Percentiles rank a stretch among this genome's conserved stretches.
These are phyloP conservation scores for Nothomitra cinnamomea DNA, from an alignment of 2,329 filamentous ascomycete genomes.

Conservation along the genomic window DNA sequence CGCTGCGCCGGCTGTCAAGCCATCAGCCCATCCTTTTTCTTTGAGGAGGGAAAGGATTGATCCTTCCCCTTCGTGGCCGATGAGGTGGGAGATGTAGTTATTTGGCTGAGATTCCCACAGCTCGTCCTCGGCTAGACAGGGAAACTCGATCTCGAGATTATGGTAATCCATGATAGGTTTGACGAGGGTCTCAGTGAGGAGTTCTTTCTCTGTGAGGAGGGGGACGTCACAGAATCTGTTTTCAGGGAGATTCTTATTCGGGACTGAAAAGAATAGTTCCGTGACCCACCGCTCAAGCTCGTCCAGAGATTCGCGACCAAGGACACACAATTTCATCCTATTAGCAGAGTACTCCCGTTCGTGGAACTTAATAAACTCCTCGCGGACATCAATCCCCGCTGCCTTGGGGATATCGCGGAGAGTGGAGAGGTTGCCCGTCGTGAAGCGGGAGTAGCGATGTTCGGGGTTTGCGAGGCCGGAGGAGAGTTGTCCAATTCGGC, in stretches of 20 bases:
- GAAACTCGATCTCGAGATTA: slow-evolving; percentile 64
- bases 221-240: slow-evolving; percentile 48
- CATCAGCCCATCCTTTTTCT: slow-evolving; percentile 75
- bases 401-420: slow-evolving; percentile 68
- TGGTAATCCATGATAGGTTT: slow-evolving; percentile 84
- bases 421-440: slow-evolving; percentile 74
- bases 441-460: slow-evolving; percentile 82
- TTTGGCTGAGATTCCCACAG: slow-evolving; percentile 68
- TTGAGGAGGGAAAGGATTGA: slow-evolving; percentile 86
- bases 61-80: slow-evolving; percentile 83
- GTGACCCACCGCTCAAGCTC: slow-evolving; percentile 72
- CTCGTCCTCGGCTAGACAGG: slow-evolving; percentile 71
- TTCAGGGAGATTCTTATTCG: slow-evolving; percentile 61
- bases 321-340: slow-evolving; percentile 76
- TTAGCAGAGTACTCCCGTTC: slow-evolving; percentile 83
- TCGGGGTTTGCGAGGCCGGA: slow-evolving; percentile 72
- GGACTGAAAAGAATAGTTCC: slow-evolving; percentile 64
- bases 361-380: slow-evolving; percentile 88
- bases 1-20: slow-evolving; percentile 59
- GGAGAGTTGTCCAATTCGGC: slow-evolving; percentile 74
- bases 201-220: slow-evolving; percentile 40
- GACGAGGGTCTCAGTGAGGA: slow-evolving; percentile 59
- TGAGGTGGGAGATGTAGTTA: slow-evolving; percentile 72
- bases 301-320: slow-evolving; percentile 69
- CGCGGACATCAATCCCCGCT: slow-evolving; percentile 65